Percentiles rank a stretch among this genome's conserved stretches.
phyloP scores from a whole-genome alignment of 1,284 basidiomycete genomes.

The Moesziomyces globuligerus region DNA sequence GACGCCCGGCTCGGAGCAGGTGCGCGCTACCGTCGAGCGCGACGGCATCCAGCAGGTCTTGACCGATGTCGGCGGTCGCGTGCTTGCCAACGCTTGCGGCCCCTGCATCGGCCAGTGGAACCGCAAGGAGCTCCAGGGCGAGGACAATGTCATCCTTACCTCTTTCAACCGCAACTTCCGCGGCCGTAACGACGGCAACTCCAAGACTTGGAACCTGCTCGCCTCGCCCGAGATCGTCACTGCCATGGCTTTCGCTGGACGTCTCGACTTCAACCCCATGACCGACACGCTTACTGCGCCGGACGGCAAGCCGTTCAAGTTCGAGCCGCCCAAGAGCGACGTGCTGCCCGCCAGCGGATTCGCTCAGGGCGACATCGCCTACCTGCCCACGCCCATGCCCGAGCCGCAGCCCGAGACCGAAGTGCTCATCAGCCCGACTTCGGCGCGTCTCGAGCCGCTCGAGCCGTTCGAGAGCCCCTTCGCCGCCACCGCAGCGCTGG shows the following conservation, averaged over 20 bases:
- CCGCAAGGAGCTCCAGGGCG: constrained; percentile 84
- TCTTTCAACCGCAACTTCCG: constrained; percentile 99
- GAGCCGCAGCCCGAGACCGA: constrained; percentile 76
- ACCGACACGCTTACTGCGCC: constrained; percentile 81
- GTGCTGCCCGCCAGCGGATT: constrained; percentile 88
- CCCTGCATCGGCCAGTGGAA: constrained; percentile 99
- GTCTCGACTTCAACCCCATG: constrained; percentile 92
- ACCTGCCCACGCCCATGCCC: constrained; percentile 82
- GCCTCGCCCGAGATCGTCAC: constrained; percentile 97
- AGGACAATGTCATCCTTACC: constrained; percentile 96
- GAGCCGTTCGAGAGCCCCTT: constrained; percentile 88
- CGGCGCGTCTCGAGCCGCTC: constrained; percentile 80
- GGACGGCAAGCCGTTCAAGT: constrained; percentile 82
- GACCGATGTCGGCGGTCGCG: constrained; percentile 86
- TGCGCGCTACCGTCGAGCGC: constrained; percentile 95
- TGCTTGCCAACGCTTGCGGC: constrained; percentile 97
- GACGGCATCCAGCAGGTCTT: constrained; percentile 85
- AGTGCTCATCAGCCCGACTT: constrained; percentile 73
- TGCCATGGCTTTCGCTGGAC: constrained; percentile 89
- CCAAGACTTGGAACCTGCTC: constrained; percentile 96
- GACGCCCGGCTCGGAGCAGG: constrained; percentile 96
- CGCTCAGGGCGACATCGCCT: constrained; percentile 78
- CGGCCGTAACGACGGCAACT: constrained; percentile 96
- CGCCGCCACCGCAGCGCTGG: constrained; percentile 61
- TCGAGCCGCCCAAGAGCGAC: constrained; percentile 83